phyloP scores from a whole-genome alignment of 1,139 yeast species.

The Blastobotrys arbuscula region DNA sequence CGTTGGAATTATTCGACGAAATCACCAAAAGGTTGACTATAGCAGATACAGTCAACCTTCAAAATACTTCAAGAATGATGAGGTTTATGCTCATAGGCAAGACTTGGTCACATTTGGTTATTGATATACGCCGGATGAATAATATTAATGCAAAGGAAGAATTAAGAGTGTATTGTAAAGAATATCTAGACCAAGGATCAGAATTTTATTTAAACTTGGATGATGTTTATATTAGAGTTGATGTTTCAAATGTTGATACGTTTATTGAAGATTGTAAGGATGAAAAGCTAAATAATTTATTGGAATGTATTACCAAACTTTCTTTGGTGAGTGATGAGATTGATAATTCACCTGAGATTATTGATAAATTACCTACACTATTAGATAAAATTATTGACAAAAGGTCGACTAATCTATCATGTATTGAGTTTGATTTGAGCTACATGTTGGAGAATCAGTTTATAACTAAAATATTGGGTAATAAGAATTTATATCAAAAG shows the following conservation, averaged over 20 bases:
- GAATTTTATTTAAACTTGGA: not conserved
- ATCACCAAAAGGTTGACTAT: not conserved
- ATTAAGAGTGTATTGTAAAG: not conserved
- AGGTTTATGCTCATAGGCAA: not conserved
- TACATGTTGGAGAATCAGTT: not conserved
- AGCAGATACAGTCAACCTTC: not conserved
- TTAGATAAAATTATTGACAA: not conserved
- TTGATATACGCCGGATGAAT: not conserved
- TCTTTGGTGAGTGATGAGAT: not conserved
- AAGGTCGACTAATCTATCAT: not conserved
- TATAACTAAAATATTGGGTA: not conserved
- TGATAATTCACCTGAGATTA: not conserved
- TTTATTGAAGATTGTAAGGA: not conserved
- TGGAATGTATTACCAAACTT: not conserved
- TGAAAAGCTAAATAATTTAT: not conserved
- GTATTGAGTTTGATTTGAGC: not conserved
- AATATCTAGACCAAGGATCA: not conserved
- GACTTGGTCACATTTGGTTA: constrained; percentile 5
- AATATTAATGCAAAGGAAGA: not conserved
- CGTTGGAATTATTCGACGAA: constrained; percentile 5
- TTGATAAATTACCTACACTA: not conserved
- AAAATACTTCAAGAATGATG: not conserved
- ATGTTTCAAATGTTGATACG: not conserved
- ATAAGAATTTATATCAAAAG: not conserved
- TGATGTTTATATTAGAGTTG: not conserved